phyloP scores from a whole-genome alignment of 2,329 filamentous ascomycete genomes.

The Phialophora verrucosa region DNA sequence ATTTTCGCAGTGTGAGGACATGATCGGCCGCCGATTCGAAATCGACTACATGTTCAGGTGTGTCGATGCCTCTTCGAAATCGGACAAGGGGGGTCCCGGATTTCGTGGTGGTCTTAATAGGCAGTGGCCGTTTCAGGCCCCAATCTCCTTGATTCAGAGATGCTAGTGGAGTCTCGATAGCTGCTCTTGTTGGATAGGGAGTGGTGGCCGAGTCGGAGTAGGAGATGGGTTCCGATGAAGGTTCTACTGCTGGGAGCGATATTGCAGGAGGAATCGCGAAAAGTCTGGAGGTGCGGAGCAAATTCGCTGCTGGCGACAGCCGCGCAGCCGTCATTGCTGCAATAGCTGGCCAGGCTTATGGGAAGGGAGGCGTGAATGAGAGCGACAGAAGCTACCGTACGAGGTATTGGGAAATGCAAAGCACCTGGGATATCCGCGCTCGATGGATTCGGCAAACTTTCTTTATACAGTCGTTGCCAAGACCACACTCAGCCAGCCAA shows the following conservation, averaged over 20 bases:
- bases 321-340: slow-evolving; percentile 52
- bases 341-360: slow-evolving; percentile 26
- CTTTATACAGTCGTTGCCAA: too few species aligned
- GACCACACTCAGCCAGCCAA: too few species aligned
- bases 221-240: slow-evolving; percentile 55
- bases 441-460: neutral
- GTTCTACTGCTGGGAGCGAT: slow-evolving; percentile 62
- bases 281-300: slow-evolving; percentile 85
- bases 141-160: slow-evolving; percentile 83
- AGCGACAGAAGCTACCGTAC: neutral
- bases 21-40: slow-evolving; percentile 84
- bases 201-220: slow-evolving; percentile 73
- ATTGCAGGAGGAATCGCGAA: slow-evolving; percentile 85
- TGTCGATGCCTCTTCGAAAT: slow-evolving; percentile 74
- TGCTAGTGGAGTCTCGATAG: slow-evolving; percentile 76
- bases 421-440: neutral
- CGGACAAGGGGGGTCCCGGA: slow-evolving; percentile 76
- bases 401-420: neutral
- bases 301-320: slow-evolving; percentile 65
- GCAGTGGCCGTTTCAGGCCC: slow-evolving; percentile 87
- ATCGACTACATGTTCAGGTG: slow-evolving; percentile 85
- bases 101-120: slow-evolving; percentile 73
- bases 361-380: neutral
- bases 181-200: slow-evolving; percentile 79
- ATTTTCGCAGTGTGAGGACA: slow-evolving; percentile 80